These are phyloP conservation scores for Lecanoromycetidae sp. DNA, from an alignment of 2,329 filamentous ascomycete species.

Conservation along the genomic window DNA sequence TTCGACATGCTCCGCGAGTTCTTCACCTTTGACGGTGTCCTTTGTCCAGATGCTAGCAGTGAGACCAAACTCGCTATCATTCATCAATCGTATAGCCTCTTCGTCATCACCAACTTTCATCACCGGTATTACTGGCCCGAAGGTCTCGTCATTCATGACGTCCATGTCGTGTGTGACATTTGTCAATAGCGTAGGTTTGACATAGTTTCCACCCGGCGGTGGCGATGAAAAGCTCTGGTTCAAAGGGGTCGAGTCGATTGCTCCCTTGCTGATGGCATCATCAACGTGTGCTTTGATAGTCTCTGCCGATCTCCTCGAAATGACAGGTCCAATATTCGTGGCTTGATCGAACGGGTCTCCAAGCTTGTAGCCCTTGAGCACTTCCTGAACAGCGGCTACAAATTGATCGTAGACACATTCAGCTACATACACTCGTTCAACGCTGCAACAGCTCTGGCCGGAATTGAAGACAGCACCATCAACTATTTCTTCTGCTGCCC, in stretches of 20 bases:
- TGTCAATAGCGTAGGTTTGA: slow-evolving; percentile 71
- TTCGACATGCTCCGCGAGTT: slow-evolving; percentile 69
- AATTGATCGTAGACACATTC: slow-evolving; percentile 75
- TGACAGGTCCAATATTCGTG: slow-evolving; percentile 78
- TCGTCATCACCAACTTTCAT: slow-evolving; percentile 72
- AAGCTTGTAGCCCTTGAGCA: slow-evolving; percentile 68
- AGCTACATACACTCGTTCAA: slow-evolving; percentile 86
- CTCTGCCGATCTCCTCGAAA: slow-evolving; percentile 67
- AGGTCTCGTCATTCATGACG: slow-evolving; percentile 90
- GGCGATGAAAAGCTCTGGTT: slow-evolving; percentile 64
- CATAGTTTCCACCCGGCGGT: slow-evolving; percentile 72
- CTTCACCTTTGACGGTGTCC: slow-evolving; percentile 61
- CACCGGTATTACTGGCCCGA: slow-evolving; percentile 82
- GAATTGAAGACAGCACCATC: slow-evolving; percentile 97
- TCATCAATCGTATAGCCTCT: slow-evolving; percentile 78
- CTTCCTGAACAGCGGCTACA: slow-evolving; percentile 63
- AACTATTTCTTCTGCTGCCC: slow-evolving; percentile 89
- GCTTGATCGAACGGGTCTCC: slow-evolving; percentile 72
- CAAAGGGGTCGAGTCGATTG: slow-evolving; percentile 69
- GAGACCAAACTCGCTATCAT: slow-evolving; percentile 85
- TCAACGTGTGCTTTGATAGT: slow-evolving; percentile 66
- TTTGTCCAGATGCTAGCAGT: slow-evolving; percentile 98
- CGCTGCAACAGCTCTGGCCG: slow-evolving; percentile 90
- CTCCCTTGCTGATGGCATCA: slow-evolving; percentile 73
- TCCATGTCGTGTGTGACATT: slow-evolving; percentile 70